Percentiles rank a stretch among this genome's conserved stretches.
These are phyloP conservation scores for Trichoderma breve DNA, from an alignment of 2,329 filamentous ascomycete genomes.

Conservation along the genomic window DNA sequence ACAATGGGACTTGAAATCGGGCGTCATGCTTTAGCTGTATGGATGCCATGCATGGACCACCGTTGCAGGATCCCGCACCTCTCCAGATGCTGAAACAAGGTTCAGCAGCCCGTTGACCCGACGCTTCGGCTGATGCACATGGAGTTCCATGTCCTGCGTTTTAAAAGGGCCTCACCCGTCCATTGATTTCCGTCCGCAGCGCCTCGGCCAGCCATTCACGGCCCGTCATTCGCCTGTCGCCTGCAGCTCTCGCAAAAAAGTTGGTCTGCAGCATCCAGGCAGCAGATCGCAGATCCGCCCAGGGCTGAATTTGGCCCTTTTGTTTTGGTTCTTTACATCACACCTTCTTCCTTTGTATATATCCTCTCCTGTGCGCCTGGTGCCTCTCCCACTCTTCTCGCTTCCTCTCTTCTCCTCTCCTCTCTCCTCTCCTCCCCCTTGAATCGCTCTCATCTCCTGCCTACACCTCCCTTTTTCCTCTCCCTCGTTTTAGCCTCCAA, in stretches of 20 bases:
- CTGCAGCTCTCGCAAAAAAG: conserved; percentile 4
- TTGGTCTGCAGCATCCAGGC: conserved; percentile 19
- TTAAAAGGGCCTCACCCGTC: conserved; percentile 14
- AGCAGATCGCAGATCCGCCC: conserved; percentile 20
- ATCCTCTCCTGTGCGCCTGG: not conserved
- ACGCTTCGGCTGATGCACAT: conserved; percentile 18
- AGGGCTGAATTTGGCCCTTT: conserved; percentile 5
- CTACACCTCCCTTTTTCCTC: not conserved
- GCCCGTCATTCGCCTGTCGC: conserved; percentile 4
- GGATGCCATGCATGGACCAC: not conserved
- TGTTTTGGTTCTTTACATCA: not conserved
- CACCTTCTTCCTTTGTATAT: not conserved
- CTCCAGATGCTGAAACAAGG: conserved; percentile 21
- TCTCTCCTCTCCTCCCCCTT: not conserved
- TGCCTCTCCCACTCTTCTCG: not conserved
- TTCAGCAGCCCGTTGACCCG: conserved; percentile 12
- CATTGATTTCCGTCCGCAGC: not conserved
- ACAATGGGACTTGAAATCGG: not conserved
- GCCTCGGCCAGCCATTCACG: not conserved
- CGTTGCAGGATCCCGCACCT: conserved; percentile 10
- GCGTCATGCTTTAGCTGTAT: not conserved
- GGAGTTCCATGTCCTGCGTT: not conserved
- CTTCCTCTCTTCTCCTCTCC: not conserved
- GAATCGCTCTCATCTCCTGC: not conserved
- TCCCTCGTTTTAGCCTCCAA: not conserved